Base-by-base conservation (phyloP, 148 eudicot species). In the Fallopia convolvulus region DNA sequence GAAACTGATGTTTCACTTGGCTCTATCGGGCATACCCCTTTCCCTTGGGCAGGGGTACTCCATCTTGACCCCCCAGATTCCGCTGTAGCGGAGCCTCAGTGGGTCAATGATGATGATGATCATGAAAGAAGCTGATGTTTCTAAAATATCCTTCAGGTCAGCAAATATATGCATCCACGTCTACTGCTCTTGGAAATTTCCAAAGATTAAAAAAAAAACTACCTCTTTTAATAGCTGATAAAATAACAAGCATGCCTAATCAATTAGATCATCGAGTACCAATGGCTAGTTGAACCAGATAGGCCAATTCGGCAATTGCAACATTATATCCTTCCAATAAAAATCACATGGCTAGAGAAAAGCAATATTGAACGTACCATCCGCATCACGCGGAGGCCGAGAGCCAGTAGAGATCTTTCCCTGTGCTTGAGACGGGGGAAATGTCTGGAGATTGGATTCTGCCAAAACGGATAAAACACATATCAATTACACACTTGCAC, bases 301-400 rank as follows among this genome's bases (percentile, higher is more conserved):
- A 71, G 6, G 58, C 61, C n/a, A 55, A 40, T 11, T 17, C 23
- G 11, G 11, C 32, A 79, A 21, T 77, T 18, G 58, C 58, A 52
- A 52, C 20, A 21, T 0, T 23, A 58, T 2, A 21, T 23, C 66
- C 12, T 20, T 58, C 3, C 66, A 20, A 8, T n/a, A 61, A 26
- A 26, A 58, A 2, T 8, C 30, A 20, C 32, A 61, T 48, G 41
- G 70, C 9, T 52, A 55, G 39, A 74, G 53, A 41, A 8, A 41
- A 33, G 9, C 13, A 48, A 76, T 18, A 66, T 74, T 58, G 70
- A 75, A 63, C 78, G 7, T 76, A 88, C 98, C 98, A 77, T 93
- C 97, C 8, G 97, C 98, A 83, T 93, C 98, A 12, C 97, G 93
- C 76, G 94, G 98, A 3, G 92, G 97, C 40, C 90, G 83, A 36